Evolutionary conservation across 2,329 filamentous ascomycete species (phyloP).

Genomic region (Cordyceps farinosa): DNA sequence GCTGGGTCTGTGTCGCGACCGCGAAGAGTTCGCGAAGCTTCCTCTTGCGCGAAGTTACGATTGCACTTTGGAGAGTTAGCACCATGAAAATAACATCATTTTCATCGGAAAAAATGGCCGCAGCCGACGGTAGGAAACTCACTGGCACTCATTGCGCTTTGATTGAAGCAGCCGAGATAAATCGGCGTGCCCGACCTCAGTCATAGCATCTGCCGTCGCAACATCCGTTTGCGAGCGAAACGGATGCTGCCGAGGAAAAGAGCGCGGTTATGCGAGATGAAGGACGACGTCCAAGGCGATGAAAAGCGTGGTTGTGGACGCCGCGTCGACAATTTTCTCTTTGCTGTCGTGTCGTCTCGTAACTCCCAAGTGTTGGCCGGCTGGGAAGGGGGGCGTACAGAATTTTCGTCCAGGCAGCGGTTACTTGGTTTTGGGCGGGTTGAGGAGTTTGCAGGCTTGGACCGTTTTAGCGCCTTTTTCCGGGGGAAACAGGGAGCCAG

Average conservation of each 20-base stretch:
- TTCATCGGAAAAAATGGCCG: slow-evolving; percentile 48
- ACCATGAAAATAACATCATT: slow-evolving; percentile 42
- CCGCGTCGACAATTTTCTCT: slow-evolving; percentile 32
- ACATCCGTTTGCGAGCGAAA: slow-evolving; percentile 67
- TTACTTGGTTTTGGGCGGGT: slow-evolving; percentile 7
- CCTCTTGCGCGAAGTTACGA: slow-evolving; percentile 81
- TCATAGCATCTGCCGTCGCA: slow-evolving; percentile 66
- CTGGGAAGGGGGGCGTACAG: slow-evolving; percentile 13
- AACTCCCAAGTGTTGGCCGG: slow-evolving; percentile 13
- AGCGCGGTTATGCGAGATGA: slow-evolving; percentile 29
- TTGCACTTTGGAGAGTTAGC: slow-evolving; percentile 55
- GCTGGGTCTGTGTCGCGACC: slow-evolving; percentile 67
- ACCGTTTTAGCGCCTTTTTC: slow-evolving; percentile 8
- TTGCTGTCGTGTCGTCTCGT: slow-evolving; percentile 9
- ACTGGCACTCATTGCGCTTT: slow-evolving; percentile 62
- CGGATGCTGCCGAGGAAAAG: slow-evolving; percentile 41
- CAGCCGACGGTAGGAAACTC: slow-evolving; percentile 42
- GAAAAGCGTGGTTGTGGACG: slow-evolving; percentile 27
- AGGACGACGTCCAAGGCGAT: slow-evolving; percentile 29
- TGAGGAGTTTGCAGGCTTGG: slow-evolving; percentile 1
- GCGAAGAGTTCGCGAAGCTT: slow-evolving; percentile 85
- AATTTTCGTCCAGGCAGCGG: slow-evolving; percentile 30
- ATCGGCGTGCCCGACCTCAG: slow-evolving; percentile 65
- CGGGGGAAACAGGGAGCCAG: not conserved
- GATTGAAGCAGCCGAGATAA: slow-evolving; percentile 63